Conservation (phyloP, 2,329 filamentous ascomycete species). For the Sporothrix variecibatus region DNA sequence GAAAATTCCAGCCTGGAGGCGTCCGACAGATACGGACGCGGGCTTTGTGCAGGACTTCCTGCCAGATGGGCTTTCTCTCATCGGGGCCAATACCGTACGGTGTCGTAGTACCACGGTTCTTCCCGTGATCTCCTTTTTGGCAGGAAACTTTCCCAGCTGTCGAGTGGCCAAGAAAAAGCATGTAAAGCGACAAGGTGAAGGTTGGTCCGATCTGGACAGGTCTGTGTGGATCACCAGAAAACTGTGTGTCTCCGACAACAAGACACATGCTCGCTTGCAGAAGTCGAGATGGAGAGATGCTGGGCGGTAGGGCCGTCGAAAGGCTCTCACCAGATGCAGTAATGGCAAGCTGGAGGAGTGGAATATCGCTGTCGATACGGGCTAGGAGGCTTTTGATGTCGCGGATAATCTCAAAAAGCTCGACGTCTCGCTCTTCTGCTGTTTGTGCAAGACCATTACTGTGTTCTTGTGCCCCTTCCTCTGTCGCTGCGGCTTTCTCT, state of each 20-base stretch:
- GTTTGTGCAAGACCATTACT: constrained; percentile 34
- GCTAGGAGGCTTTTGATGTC: constrained; percentile 75
- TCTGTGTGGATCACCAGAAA: constrained; percentile 62
- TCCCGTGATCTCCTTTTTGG: too few species aligned
- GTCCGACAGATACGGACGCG: constrained; percentile 76
- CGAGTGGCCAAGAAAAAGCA: constrained; percentile 83
- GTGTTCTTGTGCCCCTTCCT: constrained; percentile 53
- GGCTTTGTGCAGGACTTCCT: constrained; percentile 94
- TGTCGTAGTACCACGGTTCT: neutral
- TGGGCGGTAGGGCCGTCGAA: constrained; percentile 74
- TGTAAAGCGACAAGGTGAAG: constrained; percentile 87
- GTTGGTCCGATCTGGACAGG: constrained; percentile 83
- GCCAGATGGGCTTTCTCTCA: constrained; percentile 77
- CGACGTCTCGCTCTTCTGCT: constrained; percentile 57
- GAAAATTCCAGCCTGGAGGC: constrained; percentile 56
- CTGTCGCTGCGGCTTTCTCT: constrained; percentile 66
- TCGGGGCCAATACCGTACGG: constrained; percentile 52
- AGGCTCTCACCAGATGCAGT: constrained; percentile 89
- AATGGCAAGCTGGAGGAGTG: constrained; percentile 89
- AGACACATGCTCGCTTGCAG: constrained; percentile 91
- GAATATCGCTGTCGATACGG: constrained; percentile 87
- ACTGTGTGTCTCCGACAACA: constrained; percentile 82
- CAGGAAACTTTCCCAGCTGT: constrained; percentile 14
- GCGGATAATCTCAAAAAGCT: constrained; percentile 68
- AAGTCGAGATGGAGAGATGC: constrained; percentile 85